Evolutionary conservation across 441 rosid species (phyloP).

Genomic region (Pelargonium australe): DNA sequence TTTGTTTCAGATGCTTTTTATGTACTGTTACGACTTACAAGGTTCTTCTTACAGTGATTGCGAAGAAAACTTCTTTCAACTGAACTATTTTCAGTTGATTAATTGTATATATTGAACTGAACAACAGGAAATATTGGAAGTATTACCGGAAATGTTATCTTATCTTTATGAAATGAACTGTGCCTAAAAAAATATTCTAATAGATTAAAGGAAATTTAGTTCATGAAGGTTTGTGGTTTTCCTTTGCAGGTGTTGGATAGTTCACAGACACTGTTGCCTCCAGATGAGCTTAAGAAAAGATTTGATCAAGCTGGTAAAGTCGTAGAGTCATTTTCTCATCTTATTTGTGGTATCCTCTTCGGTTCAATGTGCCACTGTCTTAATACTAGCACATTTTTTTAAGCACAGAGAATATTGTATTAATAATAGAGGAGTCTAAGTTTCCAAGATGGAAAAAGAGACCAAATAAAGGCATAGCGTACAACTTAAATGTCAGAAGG

Average conservation of each 20-base stretch:
- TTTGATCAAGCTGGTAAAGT: constrained; percentile 66
- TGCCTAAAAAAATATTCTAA: too few species aligned
- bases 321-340: constrained; percentile 6
- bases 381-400: too few species aligned
- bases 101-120: not conserved
- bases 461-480: too few species aligned
- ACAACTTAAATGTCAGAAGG: too few species aligned
- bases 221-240: constrained; percentile 14
- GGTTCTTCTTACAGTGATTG: not conserved
- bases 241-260: constrained; percentile 64
- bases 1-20: too few species aligned
- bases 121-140: not conserved
- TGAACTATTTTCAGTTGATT: not conserved
- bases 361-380: too few species aligned
- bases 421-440: too few species aligned
- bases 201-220: not conserved
- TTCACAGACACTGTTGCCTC: constrained; percentile 62
- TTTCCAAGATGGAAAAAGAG: too few species aligned
- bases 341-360: constrained; percentile 8
- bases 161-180: too few species aligned
- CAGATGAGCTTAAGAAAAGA: constrained; percentile 65
- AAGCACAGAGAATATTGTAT: too few species aligned
- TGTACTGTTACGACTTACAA: too few species aligned
- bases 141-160: too few species aligned
- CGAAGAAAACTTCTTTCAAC: not conserved